Percentiles rank a stretch among this genome's conserved stretches.
Evolutionary conservation across 1,284 basidiomycete species (phyloP).

Genomic region (Ustilago loliicola): DNA sequence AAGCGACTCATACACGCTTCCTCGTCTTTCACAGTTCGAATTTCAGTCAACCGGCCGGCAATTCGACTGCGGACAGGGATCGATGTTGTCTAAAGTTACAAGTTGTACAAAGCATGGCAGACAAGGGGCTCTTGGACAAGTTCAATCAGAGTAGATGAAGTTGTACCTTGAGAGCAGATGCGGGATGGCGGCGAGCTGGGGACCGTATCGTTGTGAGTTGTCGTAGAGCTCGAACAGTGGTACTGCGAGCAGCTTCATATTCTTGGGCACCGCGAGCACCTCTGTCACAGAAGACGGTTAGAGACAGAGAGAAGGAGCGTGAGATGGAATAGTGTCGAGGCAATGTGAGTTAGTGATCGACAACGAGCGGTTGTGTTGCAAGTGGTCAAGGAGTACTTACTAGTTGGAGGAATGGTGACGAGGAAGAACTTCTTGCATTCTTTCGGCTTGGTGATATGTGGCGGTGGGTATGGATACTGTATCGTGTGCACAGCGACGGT

Average conservation of each 20-base stretch:
- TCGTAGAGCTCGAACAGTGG: constrained; percentile 97
- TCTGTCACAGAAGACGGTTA: constrained; percentile 74
- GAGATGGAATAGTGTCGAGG: background rate
- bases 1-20: background rate
- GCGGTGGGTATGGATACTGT: constrained; percentile 95
- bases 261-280: constrained; percentile 93
- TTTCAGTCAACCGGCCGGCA: background rate
- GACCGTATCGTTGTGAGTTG: constrained; percentile 90
- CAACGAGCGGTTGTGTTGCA: background rate
- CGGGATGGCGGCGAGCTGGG: constrained; percentile 92
- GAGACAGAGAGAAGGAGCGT: background rate
- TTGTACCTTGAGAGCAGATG: constrained; percentile 87
- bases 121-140: background rate
- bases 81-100: constrained; percentile 26
- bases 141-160: constrained; percentile 68
- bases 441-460: constrained; percentile 96
- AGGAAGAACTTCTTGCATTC: constrained; percentile 97
- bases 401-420: constrained; percentile 92
- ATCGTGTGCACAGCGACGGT: background rate
- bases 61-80: background rate
- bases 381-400: constrained; percentile 74
- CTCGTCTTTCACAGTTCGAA: background rate
- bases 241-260: constrained; percentile 94
- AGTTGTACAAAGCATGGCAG: background rate
- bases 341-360: background rate